phyloP scores from a whole-genome alignment of 2,329 filamentous ascomycete genomes.

The Pseudocercospora cruenta region DNA sequence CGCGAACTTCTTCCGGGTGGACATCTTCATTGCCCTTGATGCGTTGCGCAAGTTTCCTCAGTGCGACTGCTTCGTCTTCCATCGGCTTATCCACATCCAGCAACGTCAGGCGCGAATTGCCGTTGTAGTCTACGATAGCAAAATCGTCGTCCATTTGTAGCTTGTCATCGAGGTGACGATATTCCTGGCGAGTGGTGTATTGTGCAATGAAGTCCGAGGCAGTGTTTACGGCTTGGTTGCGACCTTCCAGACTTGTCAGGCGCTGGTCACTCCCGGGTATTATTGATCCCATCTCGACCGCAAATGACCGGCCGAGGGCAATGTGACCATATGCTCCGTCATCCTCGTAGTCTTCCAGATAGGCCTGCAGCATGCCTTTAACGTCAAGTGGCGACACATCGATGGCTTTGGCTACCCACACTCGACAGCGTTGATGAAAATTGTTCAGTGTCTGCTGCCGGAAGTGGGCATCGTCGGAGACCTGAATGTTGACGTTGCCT shows the following conservation, averaged over 20 bases:
- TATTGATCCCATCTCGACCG: slow-evolving; percentile 84
- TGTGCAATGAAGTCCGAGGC: slow-evolving; percentile 96
- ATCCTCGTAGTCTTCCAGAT: slow-evolving; percentile 92
- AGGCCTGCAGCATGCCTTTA: slow-evolving; percentile 93
- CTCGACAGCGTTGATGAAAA: slow-evolving; percentile 74
- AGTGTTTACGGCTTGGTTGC: slow-evolving; percentile 76
- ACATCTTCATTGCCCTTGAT: slow-evolving; percentile 71
- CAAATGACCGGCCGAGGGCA: slow-evolving; percentile 90
- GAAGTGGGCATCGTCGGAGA: slow-evolving; percentile 91
- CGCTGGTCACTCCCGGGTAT: slow-evolving; percentile 87
- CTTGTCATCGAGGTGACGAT: slow-evolving; percentile 75
- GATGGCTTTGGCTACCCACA: slow-evolving; percentile 80
- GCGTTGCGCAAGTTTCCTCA: slow-evolving; percentile 73
- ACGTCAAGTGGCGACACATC: slow-evolving; percentile 88
- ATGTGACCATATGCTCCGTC: slow-evolving; percentile 89
- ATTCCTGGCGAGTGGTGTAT: slow-evolving; percentile 95
- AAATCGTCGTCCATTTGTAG: slow-evolving; percentile 32
- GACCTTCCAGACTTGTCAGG: slow-evolving; percentile 73
- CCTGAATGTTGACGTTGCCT: slow-evolving; percentile 78
- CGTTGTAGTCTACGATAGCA: slow-evolving; percentile 37
- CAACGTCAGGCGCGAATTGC: slow-evolving; percentile 18
- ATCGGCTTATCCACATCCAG: slow-evolving; percentile 29
- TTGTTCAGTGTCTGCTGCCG: slow-evolving; percentile 77
- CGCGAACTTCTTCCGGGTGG: slow-evolving; percentile 73
- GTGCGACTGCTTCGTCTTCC: slow-evolving; percentile 54